Base-by-base conservation (phyloP, 495 filamentous ascomycete genomes). In the Xanthoparmelia taractica region DNA sequence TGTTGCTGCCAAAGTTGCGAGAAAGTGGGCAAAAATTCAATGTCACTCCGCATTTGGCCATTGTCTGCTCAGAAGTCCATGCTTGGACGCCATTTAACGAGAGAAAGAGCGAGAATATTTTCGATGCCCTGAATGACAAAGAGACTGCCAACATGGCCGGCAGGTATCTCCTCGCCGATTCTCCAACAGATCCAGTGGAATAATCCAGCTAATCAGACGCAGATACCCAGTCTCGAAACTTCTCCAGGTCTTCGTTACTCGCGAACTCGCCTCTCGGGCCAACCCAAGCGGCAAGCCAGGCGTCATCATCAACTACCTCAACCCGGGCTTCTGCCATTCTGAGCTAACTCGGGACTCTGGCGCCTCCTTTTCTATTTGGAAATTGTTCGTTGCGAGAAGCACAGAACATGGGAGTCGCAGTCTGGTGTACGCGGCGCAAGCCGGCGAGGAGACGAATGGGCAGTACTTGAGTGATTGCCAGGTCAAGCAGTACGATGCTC, bases 301-400 rank as follows among this genome's bases (percentile, higher is more conserved):
- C 18, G 80, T 88, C 23, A 74, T 83, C 29, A 69, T 87, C 59
- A 84, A 83, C 67, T 72, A 75, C 27, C 47, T 80, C 8, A 80
- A 78, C 58, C 84, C 84, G 1, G 80, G 80, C 37, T 63, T 80
- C 54, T 79, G 78, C 36, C 71, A 76, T 54, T 78, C 82, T 7
- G 63, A 69, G 4, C 66, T 85, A 1, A 68, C 65, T 4, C 71
- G 80, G 2, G 72, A 83, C 2, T 67, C 66, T 45, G 45, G 52
- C 27, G 60, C 25, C 34, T 0, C 3, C 5, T 23, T 68, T 18
- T 11, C 41, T 8, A 2, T 73, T 10, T 8, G 75, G 36, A 61
- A 64, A 29, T 2, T 74, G 1, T 29, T 78, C 23, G 65, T 78
- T 52, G 76, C 76, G 13, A 71, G 76, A 17, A 68, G 67, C 18